phyloP scores from a whole-genome alignment of 2,329 filamentous ascomycete species.

The Helotiales sp. region DNA sequence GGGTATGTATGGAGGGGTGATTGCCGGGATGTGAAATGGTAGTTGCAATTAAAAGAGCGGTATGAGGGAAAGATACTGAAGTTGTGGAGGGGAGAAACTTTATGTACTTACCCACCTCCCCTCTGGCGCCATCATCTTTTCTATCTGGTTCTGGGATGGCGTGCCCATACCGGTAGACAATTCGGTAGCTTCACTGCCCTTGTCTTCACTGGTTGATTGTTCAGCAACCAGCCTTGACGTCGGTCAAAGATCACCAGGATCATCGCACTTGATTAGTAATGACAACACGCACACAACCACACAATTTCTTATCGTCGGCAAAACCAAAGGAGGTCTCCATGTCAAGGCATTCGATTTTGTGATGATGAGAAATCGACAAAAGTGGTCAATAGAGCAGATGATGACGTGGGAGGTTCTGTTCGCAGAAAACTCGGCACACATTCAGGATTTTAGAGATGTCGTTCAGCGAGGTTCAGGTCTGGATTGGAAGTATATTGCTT shows the following conservation, averaged over 20 bases:
- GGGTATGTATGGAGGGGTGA: background rate
- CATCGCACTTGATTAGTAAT: slow-evolving; percentile 11
- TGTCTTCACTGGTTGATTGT: slow-evolving; percentile 1
- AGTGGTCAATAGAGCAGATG: background rate
- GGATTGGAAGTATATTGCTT: too few relatives aligned
- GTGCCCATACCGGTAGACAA: background rate
- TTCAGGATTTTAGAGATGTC: too few relatives aligned
- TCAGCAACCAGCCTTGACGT: slow-evolving; percentile 9
- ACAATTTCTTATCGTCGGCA: background rate
- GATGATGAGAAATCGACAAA: background rate
- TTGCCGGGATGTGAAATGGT: background rate
- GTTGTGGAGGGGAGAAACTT: background rate
- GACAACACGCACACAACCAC: background rate
- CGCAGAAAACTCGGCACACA: background rate
- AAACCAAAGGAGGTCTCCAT: too few relatives aligned
- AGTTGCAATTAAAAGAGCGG: background rate
- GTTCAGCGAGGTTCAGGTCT: too few relatives aligned
- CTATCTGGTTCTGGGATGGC: background rate
- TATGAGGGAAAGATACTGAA: background rate
- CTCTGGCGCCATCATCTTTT: background rate
- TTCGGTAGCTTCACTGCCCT: background rate
- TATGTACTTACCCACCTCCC: slow-evolving; percentile 5
- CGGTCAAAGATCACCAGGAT: background rate
- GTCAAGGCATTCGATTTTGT: background rate
- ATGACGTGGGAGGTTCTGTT: background rate